These are phyloP conservation scores for Wilcoxina mikolae DNA, from an alignment of 495 filamentous ascomycete genomes.

Conservation along the genomic window DNA sequence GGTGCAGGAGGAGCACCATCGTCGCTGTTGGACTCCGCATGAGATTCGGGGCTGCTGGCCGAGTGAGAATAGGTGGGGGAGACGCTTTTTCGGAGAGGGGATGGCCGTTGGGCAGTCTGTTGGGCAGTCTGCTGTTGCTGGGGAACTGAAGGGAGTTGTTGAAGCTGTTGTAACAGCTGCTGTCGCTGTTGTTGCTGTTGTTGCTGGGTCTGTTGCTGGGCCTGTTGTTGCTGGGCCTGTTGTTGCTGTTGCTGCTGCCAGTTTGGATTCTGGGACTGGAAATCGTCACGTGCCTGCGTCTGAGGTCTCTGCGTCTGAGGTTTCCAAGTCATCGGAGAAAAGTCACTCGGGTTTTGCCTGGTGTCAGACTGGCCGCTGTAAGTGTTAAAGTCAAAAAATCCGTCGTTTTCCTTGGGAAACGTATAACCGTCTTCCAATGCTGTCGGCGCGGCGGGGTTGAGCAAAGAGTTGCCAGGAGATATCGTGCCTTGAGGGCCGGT, in stretches of 20 bases:
- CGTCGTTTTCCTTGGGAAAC: slow-evolving; percentile 18
- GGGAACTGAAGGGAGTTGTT: no score
- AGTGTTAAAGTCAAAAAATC: slow-evolving; percentile 24
- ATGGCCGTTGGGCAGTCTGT: slow-evolving; percentile 25
- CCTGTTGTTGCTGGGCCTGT: slow-evolving; percentile 18
- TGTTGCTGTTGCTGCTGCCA: slow-evolving; percentile 26
- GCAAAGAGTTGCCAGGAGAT: slow-evolving; percentile 26
- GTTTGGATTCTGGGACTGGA: slow-evolving; percentile 7
- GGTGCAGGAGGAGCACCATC: slow-evolving; percentile 26
- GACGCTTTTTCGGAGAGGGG: slow-evolving; percentile 28
- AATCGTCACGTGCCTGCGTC: slow-evolving; percentile 20
- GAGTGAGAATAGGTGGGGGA: slow-evolving; percentile 34
- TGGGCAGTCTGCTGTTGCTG: slow-evolving; percentile 16
- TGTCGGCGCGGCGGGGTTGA: slow-evolving; percentile 26
- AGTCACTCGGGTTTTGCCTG: slow-evolving; percentile 17
- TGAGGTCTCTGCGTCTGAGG: slow-evolving; percentile 9
- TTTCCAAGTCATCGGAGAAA: slow-evolving; percentile 16
- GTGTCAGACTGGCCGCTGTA: slow-evolving; percentile 10
- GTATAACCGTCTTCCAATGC: slow-evolving; percentile 23
- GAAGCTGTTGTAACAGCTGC: slow-evolving; percentile 10
- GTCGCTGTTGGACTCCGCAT: slow-evolving; percentile 31
- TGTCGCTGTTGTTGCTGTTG: slow-evolving; percentile 6
- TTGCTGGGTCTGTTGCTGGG: slow-evolving; percentile 1
- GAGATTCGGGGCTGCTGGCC: slow-evolving; percentile 34
- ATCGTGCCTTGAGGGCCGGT: slow-evolving; percentile 19